phyloP scores from a whole-genome alignment of 1,139 yeast genomes.

The Magnusiomyces clavatus region DNA sequence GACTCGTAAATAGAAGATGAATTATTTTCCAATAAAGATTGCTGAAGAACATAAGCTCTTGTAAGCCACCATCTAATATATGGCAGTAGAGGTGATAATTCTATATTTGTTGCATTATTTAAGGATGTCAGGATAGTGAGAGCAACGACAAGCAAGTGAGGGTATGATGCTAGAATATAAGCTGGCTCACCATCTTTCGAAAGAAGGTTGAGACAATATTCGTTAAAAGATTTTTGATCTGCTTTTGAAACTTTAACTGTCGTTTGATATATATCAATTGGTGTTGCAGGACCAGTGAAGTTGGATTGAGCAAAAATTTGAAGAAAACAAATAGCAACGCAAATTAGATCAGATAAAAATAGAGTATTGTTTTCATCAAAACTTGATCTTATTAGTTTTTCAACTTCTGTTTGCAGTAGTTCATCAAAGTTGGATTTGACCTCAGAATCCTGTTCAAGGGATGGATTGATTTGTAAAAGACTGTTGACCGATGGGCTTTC shows the following conservation, averaged over 20 bases:
- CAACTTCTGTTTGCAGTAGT: background rate
- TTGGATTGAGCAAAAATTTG: conserved; percentile 70
- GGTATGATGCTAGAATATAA: conserved; percentile 27
- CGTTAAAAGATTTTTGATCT: conserved; percentile 13
- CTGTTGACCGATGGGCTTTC: conserved; percentile 5
- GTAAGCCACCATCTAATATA: conserved; percentile 30
- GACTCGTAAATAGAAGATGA: conserved; percentile 27
- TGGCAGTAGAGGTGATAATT: conserved; percentile 9
- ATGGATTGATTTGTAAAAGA: conserved; percentile 6
- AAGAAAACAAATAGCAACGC: conserved; percentile 39
- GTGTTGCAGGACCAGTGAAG: conserved; percentile 73
- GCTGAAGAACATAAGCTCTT: conserved; percentile 31
- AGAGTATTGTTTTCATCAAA: conserved; percentile 7
- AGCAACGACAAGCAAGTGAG: conserved; percentile 28
- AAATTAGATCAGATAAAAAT: conserved; percentile 9
- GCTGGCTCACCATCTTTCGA: conserved; percentile 30
- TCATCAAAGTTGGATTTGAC: background rate
- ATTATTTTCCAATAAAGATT: conserved; percentile 27
- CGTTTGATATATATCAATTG: conserved; percentile 27
- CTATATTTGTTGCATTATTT: background rate
- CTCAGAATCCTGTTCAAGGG: background rate
- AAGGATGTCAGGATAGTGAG: conserved; percentile 18
- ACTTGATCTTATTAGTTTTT: background rate
- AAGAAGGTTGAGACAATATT: conserved; percentile 17
- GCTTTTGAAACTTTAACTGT: conserved; percentile 18